Conservation (phyloP, 495 filamentous ascomycete genomes). For the Penicillium daleae region DNA sequence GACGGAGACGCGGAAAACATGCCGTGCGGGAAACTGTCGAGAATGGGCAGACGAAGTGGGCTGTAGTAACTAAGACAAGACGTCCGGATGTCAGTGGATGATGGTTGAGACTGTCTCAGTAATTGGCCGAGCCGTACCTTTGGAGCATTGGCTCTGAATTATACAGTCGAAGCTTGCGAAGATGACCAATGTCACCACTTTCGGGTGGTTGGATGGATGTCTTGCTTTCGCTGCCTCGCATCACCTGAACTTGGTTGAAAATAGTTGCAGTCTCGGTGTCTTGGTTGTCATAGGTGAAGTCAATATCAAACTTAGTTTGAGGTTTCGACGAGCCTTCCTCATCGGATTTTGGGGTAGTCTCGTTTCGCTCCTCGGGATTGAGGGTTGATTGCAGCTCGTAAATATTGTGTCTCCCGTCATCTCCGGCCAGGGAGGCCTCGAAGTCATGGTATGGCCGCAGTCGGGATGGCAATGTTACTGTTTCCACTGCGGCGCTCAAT, state of each 20-base stretch:
- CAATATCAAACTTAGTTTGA: constrained; percentile 57
- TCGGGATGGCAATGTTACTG: constrained; percentile 74
- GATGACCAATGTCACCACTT: constrained; percentile 34
- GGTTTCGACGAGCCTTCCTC: constrained; percentile 25
- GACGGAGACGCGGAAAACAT: constrained; percentile 52
- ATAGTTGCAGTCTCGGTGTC: constrained; percentile 51
- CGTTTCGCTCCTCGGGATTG: constrained; percentile 29
- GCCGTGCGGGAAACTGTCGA: constrained; percentile 80
- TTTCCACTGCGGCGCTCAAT: constrained; percentile 78
- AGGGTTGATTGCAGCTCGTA: constrained; percentile 68
- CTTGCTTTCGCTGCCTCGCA: constrained; percentile 45
- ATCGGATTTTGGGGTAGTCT: constrained; percentile 20
- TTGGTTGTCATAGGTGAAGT: constrained; percentile 55
- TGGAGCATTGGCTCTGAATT: constrained; percentile 57
- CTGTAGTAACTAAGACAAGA: constrained; percentile 54
- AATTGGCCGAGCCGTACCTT: constrained; percentile 51
- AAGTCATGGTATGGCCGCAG: constrained; percentile 65
- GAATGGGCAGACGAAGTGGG: constrained; percentile 69
- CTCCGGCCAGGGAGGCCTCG: constrained; percentile 71
- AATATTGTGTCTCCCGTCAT: constrained; percentile 75
- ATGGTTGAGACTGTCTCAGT: constrained; percentile 10
- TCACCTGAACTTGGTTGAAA: constrained; percentile 63
- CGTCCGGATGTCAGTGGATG: background rate
- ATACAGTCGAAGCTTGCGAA: constrained; percentile 41
- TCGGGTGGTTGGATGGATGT: constrained; percentile 36